Base-by-base conservation (phyloP, 2,329 filamentous ascomycete species). In the Didymella sp. region DNA sequence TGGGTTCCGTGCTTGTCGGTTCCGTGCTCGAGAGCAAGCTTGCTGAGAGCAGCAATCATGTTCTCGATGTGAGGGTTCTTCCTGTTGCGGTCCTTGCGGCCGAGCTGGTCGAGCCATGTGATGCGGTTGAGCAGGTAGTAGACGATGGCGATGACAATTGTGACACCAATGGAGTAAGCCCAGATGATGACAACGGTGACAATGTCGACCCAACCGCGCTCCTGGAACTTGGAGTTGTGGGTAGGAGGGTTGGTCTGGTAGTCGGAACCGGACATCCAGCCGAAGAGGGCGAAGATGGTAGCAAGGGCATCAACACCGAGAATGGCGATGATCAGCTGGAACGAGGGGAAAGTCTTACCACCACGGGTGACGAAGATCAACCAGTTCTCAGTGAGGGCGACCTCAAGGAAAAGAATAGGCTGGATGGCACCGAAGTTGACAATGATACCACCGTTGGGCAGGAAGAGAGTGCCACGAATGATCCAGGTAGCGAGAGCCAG, bases 361-460 rank as follows among this genome's bases (percentile, higher is more conserved):
- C 89, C 80, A 75, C 80, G 80, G 56, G 80, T 82, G 65, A 82
- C 80, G 74, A 82, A 82, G 73, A 82, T 82, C 56, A 82, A 77
- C 80, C 80, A 82, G 73, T 82, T 82, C 76, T 82, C 80, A 59
- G 80, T 82, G 49, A 82, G 79, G 19, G 80, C 78, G 57, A 82
- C 75, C 67, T 82, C 79, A 56, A 82, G 79, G 79, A 82, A 82
- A 64, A 82, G 77, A 58, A 91, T 88, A 71, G 89, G 87, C 79
- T 92, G 88, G 62, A 90, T 83, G 68, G 85, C 87, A 74, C 89
- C 89, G 71, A 85, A 91, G 80, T 89, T 88, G 79, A 90, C 84
- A 71, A 92, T 85, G 70, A 92, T 81, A 81, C 89, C 89, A 73
- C 89, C 89, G 75, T 85, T 86, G 58, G 80, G 78, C 19, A 91